Evolutionary conservation across 1,284 basidiomycete genomes (phyloP), one percentile per base, ranked within the genome.

Genomic region (Peniophora sp.): DNA sequence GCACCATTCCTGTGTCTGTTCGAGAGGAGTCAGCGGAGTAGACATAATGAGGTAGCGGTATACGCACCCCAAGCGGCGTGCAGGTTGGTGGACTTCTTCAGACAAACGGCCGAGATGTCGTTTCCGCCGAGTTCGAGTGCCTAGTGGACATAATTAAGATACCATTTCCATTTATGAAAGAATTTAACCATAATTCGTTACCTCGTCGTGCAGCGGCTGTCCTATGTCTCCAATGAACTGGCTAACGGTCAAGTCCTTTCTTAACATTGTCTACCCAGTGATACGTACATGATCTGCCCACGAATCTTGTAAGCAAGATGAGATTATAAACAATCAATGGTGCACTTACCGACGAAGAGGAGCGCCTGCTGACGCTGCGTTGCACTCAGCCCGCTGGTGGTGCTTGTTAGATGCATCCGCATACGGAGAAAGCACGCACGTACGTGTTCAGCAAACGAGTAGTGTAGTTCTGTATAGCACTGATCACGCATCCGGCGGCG

Each of bases 381-480:
- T 10, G 64, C 65, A 41, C 65, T 67, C 11, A 78, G 64, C 3
- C 62, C 41, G 20, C 53, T 55, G 24, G 10, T 20, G 27, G 9
- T 3, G 23, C 19, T 22, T 36, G 22, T 25, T n/a, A 9, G 19
- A 1, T 20, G 9, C 9, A 9, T 25, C 9, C 14, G 44, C 1
- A 20, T 9, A 8, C 17, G 44, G 20, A 10, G 24, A 3, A 36
- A 3, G 20, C 2, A 14, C 16, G 16, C 6, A 36, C 55, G 32
- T 34, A 65, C 2, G 70, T 69, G 48, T 74, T 63, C 10, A 70
- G 63, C 2, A 78, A 69, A n/a, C 75, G 71, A 14, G 62, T 65
- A 1, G 77, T 80, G 55, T 79, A 79, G 61, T 79, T 79, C 2
- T 77, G 73, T 53, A 78, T 78, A 16, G 77, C 77, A 44, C 66